Percentiles rank a stretch among this genome's conserved stretches.
Conservation (phyloP, 2,329 filamentous ascomycete species). For the Madurella mycetomatis region DNA sequence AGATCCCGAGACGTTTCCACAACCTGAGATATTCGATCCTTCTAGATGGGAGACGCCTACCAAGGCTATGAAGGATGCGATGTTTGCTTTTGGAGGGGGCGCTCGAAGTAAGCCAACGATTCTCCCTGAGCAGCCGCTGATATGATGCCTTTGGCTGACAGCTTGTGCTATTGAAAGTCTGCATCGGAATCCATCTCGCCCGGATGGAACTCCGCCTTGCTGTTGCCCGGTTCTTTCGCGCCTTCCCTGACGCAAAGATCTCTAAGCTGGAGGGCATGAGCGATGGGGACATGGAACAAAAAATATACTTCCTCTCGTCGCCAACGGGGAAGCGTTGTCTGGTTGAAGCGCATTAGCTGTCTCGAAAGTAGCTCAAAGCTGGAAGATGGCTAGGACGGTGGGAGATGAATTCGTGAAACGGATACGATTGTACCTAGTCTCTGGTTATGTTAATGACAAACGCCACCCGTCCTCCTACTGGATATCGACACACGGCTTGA, state of each 20-base stretch:
- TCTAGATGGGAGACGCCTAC: background rate
- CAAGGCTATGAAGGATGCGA: background rate
- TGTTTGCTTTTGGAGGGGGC: background rate
- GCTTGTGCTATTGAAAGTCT: background rate
- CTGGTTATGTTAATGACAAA: too few relatives aligned
- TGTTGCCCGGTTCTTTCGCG: background rate
- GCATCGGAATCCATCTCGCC: background rate
- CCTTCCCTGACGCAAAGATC: background rate
- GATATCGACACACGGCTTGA: too few relatives aligned
- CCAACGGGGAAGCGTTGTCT: background rate
- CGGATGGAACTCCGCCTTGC: background rate
- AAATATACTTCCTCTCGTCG: background rate
- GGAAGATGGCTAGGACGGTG: too few relatives aligned
- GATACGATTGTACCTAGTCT: too few relatives aligned
- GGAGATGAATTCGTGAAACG: too few relatives aligned
- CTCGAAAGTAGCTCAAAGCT: too few relatives aligned
- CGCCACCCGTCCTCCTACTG: too few relatives aligned
- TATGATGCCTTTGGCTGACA: too few relatives aligned
- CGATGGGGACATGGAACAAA: background rate
- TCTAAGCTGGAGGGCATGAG: background rate
- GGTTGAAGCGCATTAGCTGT: background rate
- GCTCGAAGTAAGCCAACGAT: background rate
- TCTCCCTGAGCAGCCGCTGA: background rate
- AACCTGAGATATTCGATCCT: conserved; percentile 26
- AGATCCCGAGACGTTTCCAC: conserved; percentile 29